Base-by-base conservation (phyloP, 192 early-diverging fungal genomes). In the Obelidium mucronatum region DNA sequence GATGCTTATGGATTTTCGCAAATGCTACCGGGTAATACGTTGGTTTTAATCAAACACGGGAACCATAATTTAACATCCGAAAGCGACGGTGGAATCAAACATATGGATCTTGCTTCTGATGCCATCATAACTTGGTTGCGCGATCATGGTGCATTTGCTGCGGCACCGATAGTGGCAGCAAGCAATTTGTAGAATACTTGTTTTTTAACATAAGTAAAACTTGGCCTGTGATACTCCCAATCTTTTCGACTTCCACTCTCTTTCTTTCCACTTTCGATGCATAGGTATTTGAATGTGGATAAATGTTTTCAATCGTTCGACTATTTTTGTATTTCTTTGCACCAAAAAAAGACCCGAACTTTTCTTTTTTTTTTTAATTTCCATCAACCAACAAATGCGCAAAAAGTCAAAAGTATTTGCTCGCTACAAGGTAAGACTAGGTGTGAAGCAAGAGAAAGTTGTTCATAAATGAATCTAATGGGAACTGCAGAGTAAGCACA, bases 361-460 rank as follows among this genome's bases (percentile, higher is more conserved):
- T 58, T 8, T 8, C 24, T 24, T 58, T 58, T 58, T 58, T 8
- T 58, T 58, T 58, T 58, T 58, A 24, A 6, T 58, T 58, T 58
- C 26, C 26, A 24, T 11, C 55, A 58, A 58, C 6, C 8, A 51
- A 11, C 8, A n/a, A 55, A 72, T 72, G 69, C 19, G 69, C 8
- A 72, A 72, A 37, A 55, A 59, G 54, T 59, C 54, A 51, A 72
- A 72, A 36, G 69, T 72, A 4, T 72, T 72, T 72, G 40, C 69
- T 30, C 69, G 69, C 30, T 37, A 59, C 69, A 72, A 72, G 69
- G 69, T 72, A 42, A 40, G 19, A n/a, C n/a, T n/a, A n/a, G n/a
- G n/a, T n/a, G n/a, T n/a, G n/a, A n/a, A n/a, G n/a, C n/a, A n/a
- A n/a, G n/a, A n/a, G n/a, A n/a, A n/a, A n/a, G 11, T 48, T 11